Evolutionary conservation across 345 rosid species (phyloP).

Genomic region (Gossypium sturtianum): DNA sequence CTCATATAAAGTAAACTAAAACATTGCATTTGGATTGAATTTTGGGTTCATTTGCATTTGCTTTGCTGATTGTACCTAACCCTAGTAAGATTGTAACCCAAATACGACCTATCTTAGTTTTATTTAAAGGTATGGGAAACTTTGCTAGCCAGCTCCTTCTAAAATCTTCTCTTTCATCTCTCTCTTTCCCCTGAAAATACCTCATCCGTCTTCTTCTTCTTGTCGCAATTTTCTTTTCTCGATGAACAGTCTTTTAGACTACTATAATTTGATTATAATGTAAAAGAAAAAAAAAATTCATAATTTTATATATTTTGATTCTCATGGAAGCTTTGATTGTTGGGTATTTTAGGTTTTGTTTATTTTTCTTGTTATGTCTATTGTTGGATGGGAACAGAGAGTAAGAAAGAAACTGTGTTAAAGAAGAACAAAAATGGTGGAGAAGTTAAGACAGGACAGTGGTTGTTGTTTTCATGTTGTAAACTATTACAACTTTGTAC

Average conservation of each 20-base stretch:
- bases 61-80: constrained; percentile 37
- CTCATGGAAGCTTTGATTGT: background rate
- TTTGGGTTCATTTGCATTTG: constrained; percentile 52
- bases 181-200: background rate
- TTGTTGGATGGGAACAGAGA: constrained; percentile 30
- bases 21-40: constrained; percentile 46
- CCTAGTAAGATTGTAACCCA: constrained; percentile 59
- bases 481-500: constrained; percentile 21
- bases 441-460: constrained; percentile 19
- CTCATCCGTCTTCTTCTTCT: background rate
- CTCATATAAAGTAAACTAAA: background rate
- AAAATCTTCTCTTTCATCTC: background rate
- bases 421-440: constrained; percentile 27
- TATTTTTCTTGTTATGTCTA: background rate
- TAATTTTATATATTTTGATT: constrained; percentile 7
- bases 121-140: constrained; percentile 49
- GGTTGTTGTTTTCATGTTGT: constrained; percentile 18
- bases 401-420: constrained; percentile 19
- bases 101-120: constrained; percentile 38
- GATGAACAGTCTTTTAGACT: constrained; percentile 25
- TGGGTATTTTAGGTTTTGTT: constrained; percentile 3
- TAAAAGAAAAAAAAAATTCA: background rate
- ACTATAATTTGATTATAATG: constrained; percentile 23
- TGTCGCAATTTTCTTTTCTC: constrained; percentile 1
- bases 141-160: constrained; percentile 33